Evolutionary conservation across 2,329 filamentous ascomycete genomes (phyloP), one percentile per base, ranked within the genome.

Genomic region (Lecanicillium sp.): DNA sequence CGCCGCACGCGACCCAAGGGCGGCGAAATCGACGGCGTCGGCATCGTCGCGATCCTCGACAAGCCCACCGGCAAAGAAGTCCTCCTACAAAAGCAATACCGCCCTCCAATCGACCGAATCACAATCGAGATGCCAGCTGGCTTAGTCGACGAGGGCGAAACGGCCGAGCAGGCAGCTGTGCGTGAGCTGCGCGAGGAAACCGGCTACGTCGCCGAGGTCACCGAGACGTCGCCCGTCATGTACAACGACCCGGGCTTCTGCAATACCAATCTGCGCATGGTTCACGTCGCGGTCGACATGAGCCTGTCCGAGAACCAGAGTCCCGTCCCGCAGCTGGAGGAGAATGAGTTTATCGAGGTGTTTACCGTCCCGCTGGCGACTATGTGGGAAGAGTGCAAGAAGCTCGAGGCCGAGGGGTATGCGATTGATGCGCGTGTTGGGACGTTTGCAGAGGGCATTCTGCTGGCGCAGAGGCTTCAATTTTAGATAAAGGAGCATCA

Each of bases 301-400:
- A 69, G 63, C 4, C 63, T 78, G 2, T 72, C 80, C 0, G 78
- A 78, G 49, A 90, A 90, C 54, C 73, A 80, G 54, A 67, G 83
- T 38, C 77, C 76, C 2, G 69, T 78, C 56, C 79, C 84, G 0
- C 64, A 83, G 53, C 67, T 89, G 6, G 84, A 90, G 54, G 84
- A 88, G 18, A 81, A 78, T 45, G 85, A 90, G 60, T 89, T 88
- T 54, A 89, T 90, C 52, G 83, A 89, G 56, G 80, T 80, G 25
- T 89, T 90, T 51, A 75, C 73, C 8, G 69, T 86, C 7, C 80
- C 78, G 5, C 54, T 90, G 31, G 64, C 60, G 15, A 64, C 71
- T 12, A 58, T 90, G 29, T 87, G 81, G 64, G 69, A 69, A 0
- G 78, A 83, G 53, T 80, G 80, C 53, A 76, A 77, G 55, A 71